Conservation (phyloP, 805 yeast species). For the Kuraishia capsulata region DNA sequence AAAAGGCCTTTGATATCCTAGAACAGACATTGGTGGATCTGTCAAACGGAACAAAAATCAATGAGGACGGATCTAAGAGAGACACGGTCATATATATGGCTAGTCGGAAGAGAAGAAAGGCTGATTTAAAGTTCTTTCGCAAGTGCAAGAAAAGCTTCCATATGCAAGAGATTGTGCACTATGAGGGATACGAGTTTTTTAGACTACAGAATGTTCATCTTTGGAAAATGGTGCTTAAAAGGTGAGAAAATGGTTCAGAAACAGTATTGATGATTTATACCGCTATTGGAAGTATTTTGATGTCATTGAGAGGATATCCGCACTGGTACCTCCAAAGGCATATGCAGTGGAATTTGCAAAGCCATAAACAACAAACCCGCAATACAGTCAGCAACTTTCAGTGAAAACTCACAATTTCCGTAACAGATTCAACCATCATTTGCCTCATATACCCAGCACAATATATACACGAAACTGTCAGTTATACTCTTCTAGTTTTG, state of each 20-base stretch:
- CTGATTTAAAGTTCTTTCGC: conserved; percentile 13
- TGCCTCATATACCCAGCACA: no score
- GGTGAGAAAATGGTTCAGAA: no score
- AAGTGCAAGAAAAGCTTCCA: conserved; percentile 22
- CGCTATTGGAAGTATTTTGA: no score
- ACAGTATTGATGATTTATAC: no score
- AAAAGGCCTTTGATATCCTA: conserved; percentile 41
- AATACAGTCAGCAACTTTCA: no score
- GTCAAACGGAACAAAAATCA: conserved; percentile 7
- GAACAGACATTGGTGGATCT: conserved; percentile 39
- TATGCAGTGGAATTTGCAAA: no score
- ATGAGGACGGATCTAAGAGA: not conserved
- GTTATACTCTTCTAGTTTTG: not conserved
- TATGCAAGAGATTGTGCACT: conserved; percentile 20
- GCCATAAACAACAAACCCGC: no score
- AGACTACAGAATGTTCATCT: conserved; percentile 30
- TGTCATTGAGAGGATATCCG: no score
- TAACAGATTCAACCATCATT: no score
- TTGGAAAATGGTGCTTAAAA: conserved; percentile 23
- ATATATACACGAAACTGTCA: no score
- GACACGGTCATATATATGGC: conserved; percentile 37
- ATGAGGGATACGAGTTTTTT: conserved; percentile 24
- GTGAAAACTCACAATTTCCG: no score
- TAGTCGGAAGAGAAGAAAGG: conserved; percentile 45
- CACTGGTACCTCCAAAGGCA: no score